Evolutionary conservation across 75 land plant genomes (phyloP).

Genomic region (Chamaecyparis obtusa): DNA sequence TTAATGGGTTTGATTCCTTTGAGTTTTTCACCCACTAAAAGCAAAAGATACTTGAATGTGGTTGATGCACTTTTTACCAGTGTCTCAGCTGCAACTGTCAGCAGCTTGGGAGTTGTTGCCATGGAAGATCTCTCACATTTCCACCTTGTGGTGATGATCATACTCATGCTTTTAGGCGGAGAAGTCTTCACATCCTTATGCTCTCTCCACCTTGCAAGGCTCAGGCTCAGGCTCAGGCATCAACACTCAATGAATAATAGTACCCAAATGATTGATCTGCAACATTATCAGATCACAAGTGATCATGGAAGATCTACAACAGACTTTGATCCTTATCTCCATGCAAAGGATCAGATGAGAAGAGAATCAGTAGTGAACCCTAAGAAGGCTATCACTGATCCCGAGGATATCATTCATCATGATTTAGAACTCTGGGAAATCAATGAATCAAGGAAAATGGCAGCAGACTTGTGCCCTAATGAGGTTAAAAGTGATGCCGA

Average conservation of each 20-base stretch:
- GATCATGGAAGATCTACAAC: too few species aligned
- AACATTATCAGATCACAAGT: too few species aligned
- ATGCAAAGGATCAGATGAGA: background rate
- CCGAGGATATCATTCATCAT: background rate
- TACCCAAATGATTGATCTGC: background rate
- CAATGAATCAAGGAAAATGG: background rate
- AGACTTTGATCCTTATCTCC: background rate
- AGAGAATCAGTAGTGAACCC: background rate
- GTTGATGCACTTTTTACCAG: slow-evolving; percentile 61
- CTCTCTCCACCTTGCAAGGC: slow-evolving; percentile 17
- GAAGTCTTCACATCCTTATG: slow-evolving; percentile 65
- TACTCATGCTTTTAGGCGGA: slow-evolving; percentile 68
- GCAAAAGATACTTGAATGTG: background rate
- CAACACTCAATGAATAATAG: background rate
- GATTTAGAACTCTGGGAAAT: background rate
- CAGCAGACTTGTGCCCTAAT: background rate
- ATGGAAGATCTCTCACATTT: slow-evolving; percentile 58
- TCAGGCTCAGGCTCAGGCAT: slow-evolving; percentile 7
- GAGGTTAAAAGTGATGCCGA: background rate
- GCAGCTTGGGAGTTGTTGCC: slow-evolving; percentile 62
- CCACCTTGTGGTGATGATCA: slow-evolving; percentile 44
- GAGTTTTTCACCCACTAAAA: background rate
- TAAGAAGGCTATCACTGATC: background rate
- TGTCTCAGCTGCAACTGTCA: slow-evolving; percentile 61
- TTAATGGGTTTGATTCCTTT: background rate